Evolutionary conservation across 306 rosid species (phyloP).

Genomic region (Cotoneaster glaucophyllus): DNA sequence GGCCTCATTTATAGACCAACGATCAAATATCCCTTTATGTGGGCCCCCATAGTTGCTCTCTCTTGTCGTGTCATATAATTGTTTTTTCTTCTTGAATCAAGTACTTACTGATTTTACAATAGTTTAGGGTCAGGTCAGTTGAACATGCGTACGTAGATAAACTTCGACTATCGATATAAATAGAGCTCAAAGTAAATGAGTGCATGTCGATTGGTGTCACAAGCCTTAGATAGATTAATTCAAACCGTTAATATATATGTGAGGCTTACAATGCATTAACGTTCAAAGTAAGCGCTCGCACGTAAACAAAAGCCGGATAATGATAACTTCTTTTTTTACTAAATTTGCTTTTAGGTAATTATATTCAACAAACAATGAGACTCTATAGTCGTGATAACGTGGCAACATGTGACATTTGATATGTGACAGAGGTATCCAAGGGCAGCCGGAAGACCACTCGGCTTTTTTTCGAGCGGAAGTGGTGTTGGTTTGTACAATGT

Average conservation of each 20-base stretch:
- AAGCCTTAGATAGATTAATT: too few relatives aligned
- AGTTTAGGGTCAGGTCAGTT: not conserved
- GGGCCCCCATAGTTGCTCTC: not conserved
- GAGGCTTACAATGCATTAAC: not conserved
- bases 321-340: not conserved
- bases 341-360: too few relatives aligned
- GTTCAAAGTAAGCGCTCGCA: not conserved
- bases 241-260: not conserved
- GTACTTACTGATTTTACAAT: too few relatives aligned
- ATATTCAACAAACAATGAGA: too few relatives aligned
- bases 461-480: too few relatives aligned
- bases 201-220: not conserved
- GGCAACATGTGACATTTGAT: not conserved
- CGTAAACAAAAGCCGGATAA: too few relatives aligned
- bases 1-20: slow-evolving; percentile 23
- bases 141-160: too few relatives aligned
- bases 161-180: too few relatives aligned
- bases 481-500: too few relatives aligned
- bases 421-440: not conserved
- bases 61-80: not conserved
- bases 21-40: not conserved
- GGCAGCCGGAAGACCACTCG: not conserved
- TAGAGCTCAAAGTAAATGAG: too few relatives aligned
- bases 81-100: not conserved
- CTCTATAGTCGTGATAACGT: not conserved